Evolutionary conservation across 306 rosid species (phyloP).

Genomic region (Boehmeria nivea): DNA sequence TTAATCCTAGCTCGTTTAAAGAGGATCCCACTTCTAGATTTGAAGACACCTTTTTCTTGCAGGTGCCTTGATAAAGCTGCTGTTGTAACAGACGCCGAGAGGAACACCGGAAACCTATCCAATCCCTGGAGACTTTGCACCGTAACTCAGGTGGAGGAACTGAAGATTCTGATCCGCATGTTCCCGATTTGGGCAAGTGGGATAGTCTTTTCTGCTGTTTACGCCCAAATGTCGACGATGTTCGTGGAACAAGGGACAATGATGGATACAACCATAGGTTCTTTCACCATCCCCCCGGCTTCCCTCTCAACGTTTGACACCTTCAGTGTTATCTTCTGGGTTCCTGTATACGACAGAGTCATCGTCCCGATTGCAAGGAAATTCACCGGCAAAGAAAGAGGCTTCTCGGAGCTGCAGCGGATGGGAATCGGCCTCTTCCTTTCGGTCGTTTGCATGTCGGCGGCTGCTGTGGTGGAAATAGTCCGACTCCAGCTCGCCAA

Average conservation of each 20-base stretch:
- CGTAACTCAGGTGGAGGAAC: conserved; percentile 92
- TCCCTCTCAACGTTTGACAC: conserved; percentile 77
- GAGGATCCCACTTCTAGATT: too few relatives aligned
- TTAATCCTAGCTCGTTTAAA: too few relatives aligned
- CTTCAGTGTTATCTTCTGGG: conserved; percentile 89
- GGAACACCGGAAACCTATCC: conserved; percentile 47
- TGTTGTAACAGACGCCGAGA: conserved; percentile 54
- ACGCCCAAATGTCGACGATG: conserved; percentile 93
- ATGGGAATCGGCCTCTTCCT: conserved; percentile 92
- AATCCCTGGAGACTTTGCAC: conserved; percentile 86
- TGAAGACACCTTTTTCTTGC: conserved; percentile 13
- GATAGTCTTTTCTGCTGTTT: conserved; percentile 79
- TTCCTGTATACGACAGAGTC: conserved; percentile 66
- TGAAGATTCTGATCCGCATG: conserved; percentile 90
- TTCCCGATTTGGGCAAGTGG: conserved; percentile 95
- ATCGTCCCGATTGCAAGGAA: conserved; percentile 81
- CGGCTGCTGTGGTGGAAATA: conserved; percentile 85
- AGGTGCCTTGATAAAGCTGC: conserved; percentile 94
- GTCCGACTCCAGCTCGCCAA: conserved; percentile 56
- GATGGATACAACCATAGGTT: conserved; percentile 74
- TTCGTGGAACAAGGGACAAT: conserved; percentile 89
- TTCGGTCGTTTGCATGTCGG: conserved; percentile 83
- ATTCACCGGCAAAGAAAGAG: conserved; percentile 74
- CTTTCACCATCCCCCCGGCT: conserved; percentile 88
- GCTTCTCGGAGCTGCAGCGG: conserved; percentile 87